phyloP scores from a whole-genome alignment of 73 alveolate genomes.

The Vitrella brassicaformis region DNA sequence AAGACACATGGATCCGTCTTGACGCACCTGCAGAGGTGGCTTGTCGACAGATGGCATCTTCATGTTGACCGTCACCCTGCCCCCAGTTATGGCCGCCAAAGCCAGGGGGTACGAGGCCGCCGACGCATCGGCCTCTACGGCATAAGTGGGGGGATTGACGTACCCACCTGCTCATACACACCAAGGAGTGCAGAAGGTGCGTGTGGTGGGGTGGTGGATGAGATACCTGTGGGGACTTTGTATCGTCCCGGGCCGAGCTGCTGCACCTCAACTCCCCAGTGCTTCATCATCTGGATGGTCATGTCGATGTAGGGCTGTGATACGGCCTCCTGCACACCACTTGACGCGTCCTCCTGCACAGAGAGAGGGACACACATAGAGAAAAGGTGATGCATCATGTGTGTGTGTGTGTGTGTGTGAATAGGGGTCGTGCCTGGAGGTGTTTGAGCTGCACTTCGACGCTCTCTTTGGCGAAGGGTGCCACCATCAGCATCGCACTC shows the following conservation, averaged over 20 bases:
- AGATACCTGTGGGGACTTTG: too few species aligned
- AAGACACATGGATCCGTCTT: too few species aligned
- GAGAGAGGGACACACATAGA: neutral
- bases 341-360: neutral
- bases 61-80: neutral
- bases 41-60: too few species aligned
- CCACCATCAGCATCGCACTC: slow-evolving; percentile 8
- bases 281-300: slow-evolving; percentile 15
- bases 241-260: neutral
- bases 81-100: slow-evolving; percentile 10
- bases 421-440: neutral
- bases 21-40: too few species aligned
- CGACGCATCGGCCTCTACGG: slow-evolving; percentile 33
- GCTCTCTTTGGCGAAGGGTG: neutral
- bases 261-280: slow-evolving; percentile 1
- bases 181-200: too few species aligned
- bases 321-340: slow-evolving; percentile 1
- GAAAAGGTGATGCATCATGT: neutral
- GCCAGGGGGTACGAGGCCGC: slow-evolving; percentile 15
- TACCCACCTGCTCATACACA: neutral
- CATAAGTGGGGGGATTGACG: slow-evolving; percentile 1
- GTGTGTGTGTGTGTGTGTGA: neutral
- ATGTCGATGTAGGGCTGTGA: slow-evolving; percentile 10
- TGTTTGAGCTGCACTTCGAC: neutral
- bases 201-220: too few species aligned